These are phyloP conservation scores for Vitis vinifera DNA, from an alignment of 164 flowering plant genomes.

Conservation along the genomic window DNA sequence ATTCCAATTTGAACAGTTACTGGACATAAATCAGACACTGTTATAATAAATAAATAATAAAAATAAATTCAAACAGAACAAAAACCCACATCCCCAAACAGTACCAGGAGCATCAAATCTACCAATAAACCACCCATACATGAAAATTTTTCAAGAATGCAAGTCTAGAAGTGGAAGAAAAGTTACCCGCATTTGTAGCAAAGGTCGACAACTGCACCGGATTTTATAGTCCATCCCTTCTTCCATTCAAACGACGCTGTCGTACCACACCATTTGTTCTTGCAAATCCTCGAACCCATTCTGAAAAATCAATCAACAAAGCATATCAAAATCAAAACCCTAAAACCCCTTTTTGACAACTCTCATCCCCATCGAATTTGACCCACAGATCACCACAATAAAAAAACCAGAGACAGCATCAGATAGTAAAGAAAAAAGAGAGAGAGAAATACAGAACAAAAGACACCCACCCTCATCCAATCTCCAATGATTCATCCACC, in stretches of 20 bases:
- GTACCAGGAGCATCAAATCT: slow-evolving; percentile 3
- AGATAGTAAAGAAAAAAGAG: neutral
- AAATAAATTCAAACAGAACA: neutral
- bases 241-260: slow-evolving; percentile 47
- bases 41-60: too few species aligned
- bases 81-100: slow-evolving; percentile 17
- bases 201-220: slow-evolving; percentile 58
- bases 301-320: slow-evolving; percentile 11
- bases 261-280: slow-evolving; percentile 48
- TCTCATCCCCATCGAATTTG: neutral
- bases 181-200: slow-evolving; percentile 68
- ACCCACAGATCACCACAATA: neutral
- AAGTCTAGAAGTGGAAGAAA: neutral
- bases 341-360: slow-evolving; percentile 15
- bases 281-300: slow-evolving; percentile 61
- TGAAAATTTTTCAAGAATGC: neutral
- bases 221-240: slow-evolving; percentile 64
- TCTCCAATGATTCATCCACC: neutral
- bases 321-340: slow-evolving; percentile 23
- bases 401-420: neutral
- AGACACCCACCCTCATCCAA: neutral
- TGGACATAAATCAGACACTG: neutral
- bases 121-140: neutral
- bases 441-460: neutral
- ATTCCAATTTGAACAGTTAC: neutral